Conservation (phyloP, 352 stramenopile species). For the Globisporangium paroecandrum region DNA sequence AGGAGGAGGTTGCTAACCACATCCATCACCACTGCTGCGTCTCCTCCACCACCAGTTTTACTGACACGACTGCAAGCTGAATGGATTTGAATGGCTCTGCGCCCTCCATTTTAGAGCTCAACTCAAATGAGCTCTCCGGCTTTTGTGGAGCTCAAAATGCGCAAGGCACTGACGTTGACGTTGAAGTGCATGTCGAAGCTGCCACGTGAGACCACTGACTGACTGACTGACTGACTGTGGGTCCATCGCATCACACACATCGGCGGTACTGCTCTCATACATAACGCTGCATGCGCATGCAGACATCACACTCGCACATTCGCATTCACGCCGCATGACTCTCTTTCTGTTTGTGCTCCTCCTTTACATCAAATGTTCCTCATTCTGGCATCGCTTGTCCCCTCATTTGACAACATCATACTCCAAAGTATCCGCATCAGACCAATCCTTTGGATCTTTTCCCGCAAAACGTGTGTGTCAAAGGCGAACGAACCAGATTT, state of each 20-base stretch:
- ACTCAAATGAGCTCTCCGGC: neutral
- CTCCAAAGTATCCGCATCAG: neutral
- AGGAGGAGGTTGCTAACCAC: neutral
- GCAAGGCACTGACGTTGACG: neutral
- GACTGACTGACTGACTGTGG: neutral
- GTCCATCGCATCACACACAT: neutral
- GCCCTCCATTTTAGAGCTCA: neutral
- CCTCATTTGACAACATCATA: neutral
- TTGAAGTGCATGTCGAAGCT: conserved; percentile 1
- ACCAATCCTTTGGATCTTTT: neutral
- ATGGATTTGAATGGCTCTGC: neutral
- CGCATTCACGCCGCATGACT: neutral
- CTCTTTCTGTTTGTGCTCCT: neutral
- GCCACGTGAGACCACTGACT: neutral
- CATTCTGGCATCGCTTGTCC: neutral
- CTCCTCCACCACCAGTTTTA: neutral
- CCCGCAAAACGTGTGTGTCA: neutral
- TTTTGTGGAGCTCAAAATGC: neutral
- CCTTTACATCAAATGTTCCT: neutral
- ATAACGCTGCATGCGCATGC: neutral
- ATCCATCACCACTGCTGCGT: neutral
- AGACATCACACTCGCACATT: neutral
- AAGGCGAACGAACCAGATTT: neutral
- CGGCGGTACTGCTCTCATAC: neutral
- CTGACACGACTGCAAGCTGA: neutral